A percentile compares a stretch with the other conserved stretches of the same genome.
phyloP scores from a whole-genome alignment of 2,329 filamentous ascomycete genomes.

The Atkinsonella texensis region DNA sequence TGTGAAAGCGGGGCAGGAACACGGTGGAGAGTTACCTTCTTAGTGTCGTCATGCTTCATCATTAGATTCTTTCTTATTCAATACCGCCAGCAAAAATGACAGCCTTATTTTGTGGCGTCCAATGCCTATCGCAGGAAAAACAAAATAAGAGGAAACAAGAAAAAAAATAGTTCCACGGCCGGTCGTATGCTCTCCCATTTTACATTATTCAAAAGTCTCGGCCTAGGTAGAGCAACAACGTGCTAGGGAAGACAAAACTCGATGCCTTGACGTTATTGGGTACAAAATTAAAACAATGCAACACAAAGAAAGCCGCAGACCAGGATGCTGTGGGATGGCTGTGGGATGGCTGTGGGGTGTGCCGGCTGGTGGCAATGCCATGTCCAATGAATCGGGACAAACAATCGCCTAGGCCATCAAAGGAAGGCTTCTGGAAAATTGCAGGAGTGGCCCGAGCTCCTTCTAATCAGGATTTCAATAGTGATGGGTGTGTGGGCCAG shows the following conservation, averaged over 20 bases:
- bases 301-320: no score
- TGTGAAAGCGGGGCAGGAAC: no score
- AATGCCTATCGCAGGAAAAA: no score
- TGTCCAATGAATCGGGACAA: background rate
- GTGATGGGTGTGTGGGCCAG: no score
- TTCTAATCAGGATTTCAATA: background rate
- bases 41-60: background rate
- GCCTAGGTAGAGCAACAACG: no score
- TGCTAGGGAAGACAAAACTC: no score
- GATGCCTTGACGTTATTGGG: no score
- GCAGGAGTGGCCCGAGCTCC: background rate
- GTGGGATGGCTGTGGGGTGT: background rate
- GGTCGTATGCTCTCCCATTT: no score
- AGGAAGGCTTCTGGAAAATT: conserved; percentile 6
- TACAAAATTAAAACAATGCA: no score
- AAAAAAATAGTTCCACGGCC: no score
- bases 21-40: background rate
- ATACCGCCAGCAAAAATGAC: background rate
- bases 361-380: background rate
- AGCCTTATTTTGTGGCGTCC: background rate
- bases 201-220: no score
- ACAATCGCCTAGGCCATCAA: background rate
- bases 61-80: background rate
- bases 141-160: no score
- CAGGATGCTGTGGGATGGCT: background rate